These are phyloP conservation scores for Trypanosoma mega DNA, from an alignment of 208 protist genomes.

Conservation along the genomic window DNA sequence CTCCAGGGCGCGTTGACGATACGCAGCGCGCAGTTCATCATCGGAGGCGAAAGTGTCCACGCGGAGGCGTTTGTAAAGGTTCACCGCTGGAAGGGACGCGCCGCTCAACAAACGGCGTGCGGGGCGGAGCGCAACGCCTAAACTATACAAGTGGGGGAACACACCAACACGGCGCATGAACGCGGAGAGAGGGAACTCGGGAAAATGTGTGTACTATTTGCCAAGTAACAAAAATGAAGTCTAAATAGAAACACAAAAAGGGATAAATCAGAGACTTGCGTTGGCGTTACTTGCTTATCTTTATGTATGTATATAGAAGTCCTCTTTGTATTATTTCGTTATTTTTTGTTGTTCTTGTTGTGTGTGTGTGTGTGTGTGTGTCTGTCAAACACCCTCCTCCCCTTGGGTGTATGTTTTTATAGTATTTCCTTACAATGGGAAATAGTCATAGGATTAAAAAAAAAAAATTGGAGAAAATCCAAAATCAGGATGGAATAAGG, in stretches of 20 bases:
- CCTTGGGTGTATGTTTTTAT: no score
- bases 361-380: no score
- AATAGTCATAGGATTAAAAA: no score
- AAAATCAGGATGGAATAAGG: no score
- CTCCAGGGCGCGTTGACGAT: constrained; percentile 31
- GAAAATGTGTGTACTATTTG: not conserved
- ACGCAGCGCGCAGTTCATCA: constrained; percentile 48
- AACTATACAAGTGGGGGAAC: not conserved
- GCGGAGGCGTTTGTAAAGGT: constrained; percentile 65
- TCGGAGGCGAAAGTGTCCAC: constrained; percentile 47
- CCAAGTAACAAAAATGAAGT: not conserved
- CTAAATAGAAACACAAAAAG: not conserved
- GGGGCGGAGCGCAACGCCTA: not conserved
- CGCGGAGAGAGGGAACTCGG: not conserved
- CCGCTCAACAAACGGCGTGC: constrained; percentile 22
- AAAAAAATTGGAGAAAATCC: no score
- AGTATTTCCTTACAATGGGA: no score
- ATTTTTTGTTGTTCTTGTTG: no score
- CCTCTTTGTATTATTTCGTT: no score
- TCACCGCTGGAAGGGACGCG: constrained; percentile 22
- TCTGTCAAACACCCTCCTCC: no score
- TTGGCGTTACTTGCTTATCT: not conserved
- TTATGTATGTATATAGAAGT: no score
- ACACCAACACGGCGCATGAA: not conserved
- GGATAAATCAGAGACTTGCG: not conserved